Percentiles rank a stretch among this genome's conserved stretches.
These are phyloP conservation scores for Powellomyces hirtus DNA, from an alignment of 192 early-diverging fungal genomes.

Conservation along the genomic window DNA sequence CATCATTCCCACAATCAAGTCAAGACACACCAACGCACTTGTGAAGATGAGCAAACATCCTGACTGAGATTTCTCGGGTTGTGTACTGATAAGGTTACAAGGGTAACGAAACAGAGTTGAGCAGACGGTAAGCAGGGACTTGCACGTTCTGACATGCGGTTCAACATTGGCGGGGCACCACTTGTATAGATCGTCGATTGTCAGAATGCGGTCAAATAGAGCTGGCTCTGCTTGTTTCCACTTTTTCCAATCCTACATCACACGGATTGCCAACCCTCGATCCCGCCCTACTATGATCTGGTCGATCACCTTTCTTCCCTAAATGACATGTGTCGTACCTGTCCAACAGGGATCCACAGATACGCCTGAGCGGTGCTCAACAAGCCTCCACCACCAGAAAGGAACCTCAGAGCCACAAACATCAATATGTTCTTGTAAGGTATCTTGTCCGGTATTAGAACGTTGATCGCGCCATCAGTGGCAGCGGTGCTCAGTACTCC, in stretches of 20 bases:
- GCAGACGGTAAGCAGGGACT: no score
- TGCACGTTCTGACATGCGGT: no score
- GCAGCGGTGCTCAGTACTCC: constrained; percentile 26
- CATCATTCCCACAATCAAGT: background rate
- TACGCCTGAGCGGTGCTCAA: constrained; percentile 76
- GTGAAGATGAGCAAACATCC: constrained; percentile 89
- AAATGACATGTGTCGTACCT: no score
- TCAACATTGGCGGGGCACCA: no score
- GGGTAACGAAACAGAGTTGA: no score
- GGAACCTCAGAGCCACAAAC: constrained; percentile 66
- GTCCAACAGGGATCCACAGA: constrained; percentile 91
- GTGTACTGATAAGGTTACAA: constrained; percentile 72
- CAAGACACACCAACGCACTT: constrained; percentile 18
- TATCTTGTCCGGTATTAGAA: background rate
- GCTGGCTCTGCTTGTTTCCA: no score
- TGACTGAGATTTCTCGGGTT: constrained; percentile 81
- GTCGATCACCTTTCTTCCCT: no score
- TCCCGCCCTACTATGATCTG: no score
- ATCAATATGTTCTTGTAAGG: constrained; percentile 53
- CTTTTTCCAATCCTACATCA: no score
- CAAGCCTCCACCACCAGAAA: constrained; percentile 71
- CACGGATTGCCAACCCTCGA: no score
- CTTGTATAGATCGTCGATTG: no score
- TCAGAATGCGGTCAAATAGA: no score
- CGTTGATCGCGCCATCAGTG: background rate